Conservation (phyloP, 345 rosid species). For the Brassica juncea region DNA sequence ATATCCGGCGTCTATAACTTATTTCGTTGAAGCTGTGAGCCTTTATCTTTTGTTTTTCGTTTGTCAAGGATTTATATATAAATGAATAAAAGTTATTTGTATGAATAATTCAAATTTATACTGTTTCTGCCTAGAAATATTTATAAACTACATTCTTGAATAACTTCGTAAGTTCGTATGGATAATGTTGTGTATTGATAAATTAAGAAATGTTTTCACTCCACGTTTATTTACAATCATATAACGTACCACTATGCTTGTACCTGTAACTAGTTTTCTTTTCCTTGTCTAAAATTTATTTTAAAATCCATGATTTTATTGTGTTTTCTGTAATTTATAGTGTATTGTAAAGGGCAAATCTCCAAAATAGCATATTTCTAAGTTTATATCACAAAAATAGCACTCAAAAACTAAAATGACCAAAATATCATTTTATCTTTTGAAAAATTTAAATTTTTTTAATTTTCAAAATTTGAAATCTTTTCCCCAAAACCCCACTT, state of each 20-base stretch:
- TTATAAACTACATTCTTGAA: not conserved
- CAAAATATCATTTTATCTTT: too few species aligned
- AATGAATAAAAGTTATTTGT: not conserved
- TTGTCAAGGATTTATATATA: not conserved
- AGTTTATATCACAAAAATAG: too few species aligned
- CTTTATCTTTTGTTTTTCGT: not conserved
- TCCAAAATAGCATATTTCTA: too few species aligned
- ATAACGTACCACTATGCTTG: not conserved
- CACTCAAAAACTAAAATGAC: too few species aligned
- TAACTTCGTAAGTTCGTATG: not conserved
- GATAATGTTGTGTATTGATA: not conserved
- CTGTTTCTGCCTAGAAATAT: not conserved
- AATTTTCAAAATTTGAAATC: too few species aligned
- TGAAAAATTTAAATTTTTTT: too few species aligned
- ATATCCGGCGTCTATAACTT: conserved; percentile 3
- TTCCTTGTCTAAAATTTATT: not conserved
- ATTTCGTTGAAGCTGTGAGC: not conserved
- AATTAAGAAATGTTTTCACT: not conserved
- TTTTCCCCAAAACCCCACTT: too few species aligned
- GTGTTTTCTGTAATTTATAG: not conserved
- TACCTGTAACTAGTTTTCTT: not conserved
- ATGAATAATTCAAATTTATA: not conserved
- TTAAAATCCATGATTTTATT: not conserved
- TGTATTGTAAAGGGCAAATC: not conserved
- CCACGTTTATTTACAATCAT: not conserved